Evolutionary conservation across 1,139 yeast species (phyloP).

Genomic region (Insectozyma bohioensis): DNA sequence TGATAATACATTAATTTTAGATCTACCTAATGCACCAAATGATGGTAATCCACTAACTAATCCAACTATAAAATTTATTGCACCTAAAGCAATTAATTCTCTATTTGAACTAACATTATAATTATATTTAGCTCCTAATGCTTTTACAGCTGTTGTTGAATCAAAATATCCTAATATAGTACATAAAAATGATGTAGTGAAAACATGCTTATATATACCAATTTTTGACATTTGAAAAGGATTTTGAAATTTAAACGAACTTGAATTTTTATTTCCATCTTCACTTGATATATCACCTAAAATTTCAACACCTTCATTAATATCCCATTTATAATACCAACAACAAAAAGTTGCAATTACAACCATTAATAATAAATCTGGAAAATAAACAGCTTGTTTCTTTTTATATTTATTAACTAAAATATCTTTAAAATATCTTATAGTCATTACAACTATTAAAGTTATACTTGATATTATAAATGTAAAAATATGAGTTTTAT

Average conservation of each 20-base stretch:
- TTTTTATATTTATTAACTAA: constrained; percentile 19
- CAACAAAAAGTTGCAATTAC: constrained; percentile 27
- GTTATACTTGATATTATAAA: constrained; percentile 22
- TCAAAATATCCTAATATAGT: constrained; percentile 35
- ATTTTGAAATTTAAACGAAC: constrained; percentile 17
- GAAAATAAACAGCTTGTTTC: constrained; percentile 26
- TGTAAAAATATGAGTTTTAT: constrained; percentile 22
- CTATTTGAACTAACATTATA: constrained; percentile 33
- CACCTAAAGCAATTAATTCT: constrained; percentile 34
- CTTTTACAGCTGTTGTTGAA: constrained; percentile 34
- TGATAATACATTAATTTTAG: constrained; percentile 32
- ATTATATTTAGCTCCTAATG: constrained; percentile 31
- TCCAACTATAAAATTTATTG: constrained; percentile 27
- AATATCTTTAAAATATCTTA: constrained; percentile 20
- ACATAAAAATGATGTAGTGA: constrained; percentile 30
- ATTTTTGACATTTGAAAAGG: constrained; percentile 22
- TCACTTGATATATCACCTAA: constrained; percentile 25
- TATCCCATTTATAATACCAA: constrained; percentile 23
- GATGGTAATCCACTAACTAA: constrained; percentile 34
- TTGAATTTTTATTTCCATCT: constrained; percentile 3
- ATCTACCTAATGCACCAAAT: constrained; percentile 39
- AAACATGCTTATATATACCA: constrained; percentile 23
- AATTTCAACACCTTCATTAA: constrained; percentile 26
- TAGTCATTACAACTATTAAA: constrained; percentile 21
- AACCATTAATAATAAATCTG: constrained; percentile 35